A percentile compares a stretch with the other conserved stretches of the same genome.
phyloP scores from a whole-genome alignment of 257 asterid species.

The Nicotiana attenuata region DNA sequence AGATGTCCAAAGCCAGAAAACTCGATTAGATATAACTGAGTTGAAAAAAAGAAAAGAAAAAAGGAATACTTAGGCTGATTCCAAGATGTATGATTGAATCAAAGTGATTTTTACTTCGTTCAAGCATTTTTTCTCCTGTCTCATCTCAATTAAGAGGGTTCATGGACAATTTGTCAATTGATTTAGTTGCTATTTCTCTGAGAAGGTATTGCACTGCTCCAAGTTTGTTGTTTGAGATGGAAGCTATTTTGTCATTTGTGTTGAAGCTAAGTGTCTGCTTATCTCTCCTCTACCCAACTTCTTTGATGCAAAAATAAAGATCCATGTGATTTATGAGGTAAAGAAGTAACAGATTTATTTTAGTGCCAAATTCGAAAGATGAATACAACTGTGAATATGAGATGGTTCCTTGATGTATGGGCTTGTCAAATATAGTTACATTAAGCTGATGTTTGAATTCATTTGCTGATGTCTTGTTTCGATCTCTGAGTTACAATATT shows the following conservation, averaged over 20 bases:
- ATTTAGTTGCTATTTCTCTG: neutral
- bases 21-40: too few relatives aligned
- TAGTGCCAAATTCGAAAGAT: neutral
- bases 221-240: neutral
- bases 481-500: neutral
- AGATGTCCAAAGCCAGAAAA: neutral
- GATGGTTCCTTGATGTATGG: neutral
- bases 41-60: too few relatives aligned
- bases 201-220: neutral
- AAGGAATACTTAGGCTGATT: too few relatives aligned
- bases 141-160: too few relatives aligned
- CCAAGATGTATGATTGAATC: too few relatives aligned
- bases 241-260: too few relatives aligned
- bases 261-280: neutral
- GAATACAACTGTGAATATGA: neutral
- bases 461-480: neutral
- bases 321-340: neutral
- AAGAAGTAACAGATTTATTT: neutral
- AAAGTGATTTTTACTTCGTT: too few relatives aligned
- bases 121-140: too few relatives aligned
- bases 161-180: neutral
- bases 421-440: neutral
- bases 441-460: neutral
- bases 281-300: neutral
- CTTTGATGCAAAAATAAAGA: neutral